phyloP scores from a whole-genome alignment of 169 alveolate species.

The Cryptosporidium parvum region DNA sequence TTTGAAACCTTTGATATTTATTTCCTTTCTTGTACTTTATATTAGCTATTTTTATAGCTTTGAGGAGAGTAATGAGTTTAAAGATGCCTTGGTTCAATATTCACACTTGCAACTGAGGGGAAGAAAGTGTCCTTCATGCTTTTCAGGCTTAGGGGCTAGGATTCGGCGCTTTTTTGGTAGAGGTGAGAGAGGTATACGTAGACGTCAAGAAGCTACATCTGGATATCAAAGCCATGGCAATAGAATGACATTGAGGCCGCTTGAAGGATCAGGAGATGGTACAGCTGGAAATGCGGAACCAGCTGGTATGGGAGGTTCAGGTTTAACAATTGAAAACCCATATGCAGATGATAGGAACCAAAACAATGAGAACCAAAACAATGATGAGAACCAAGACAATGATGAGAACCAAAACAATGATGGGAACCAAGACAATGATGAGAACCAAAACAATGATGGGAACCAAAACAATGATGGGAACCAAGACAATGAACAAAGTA shows the following conservation, averaged over 20 bases:
- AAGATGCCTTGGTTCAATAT: neutral
- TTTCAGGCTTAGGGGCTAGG: neutral
- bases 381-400: too few species aligned
- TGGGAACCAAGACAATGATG: too few species aligned
- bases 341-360: neutral
- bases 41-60: neutral
- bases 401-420: too few species aligned
- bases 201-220: neutral
- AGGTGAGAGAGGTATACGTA: too few species aligned
- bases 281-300: neutral
- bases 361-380: too few species aligned
- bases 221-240: neutral
- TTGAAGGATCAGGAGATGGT: neutral
- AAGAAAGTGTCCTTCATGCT: neutral
- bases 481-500: too few species aligned
- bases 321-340: too few species aligned
- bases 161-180: neutral
- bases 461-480: too few species aligned
- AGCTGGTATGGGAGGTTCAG: neutral
- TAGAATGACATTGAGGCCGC: neutral
- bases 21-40: neutral
- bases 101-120: neutral
- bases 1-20: neutral
- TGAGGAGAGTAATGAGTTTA: neutral
- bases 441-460: too few species aligned